phyloP scores from a whole-genome alignment of 2,329 filamentous ascomycete species.

The Arthrobotrys iridis region DNA sequence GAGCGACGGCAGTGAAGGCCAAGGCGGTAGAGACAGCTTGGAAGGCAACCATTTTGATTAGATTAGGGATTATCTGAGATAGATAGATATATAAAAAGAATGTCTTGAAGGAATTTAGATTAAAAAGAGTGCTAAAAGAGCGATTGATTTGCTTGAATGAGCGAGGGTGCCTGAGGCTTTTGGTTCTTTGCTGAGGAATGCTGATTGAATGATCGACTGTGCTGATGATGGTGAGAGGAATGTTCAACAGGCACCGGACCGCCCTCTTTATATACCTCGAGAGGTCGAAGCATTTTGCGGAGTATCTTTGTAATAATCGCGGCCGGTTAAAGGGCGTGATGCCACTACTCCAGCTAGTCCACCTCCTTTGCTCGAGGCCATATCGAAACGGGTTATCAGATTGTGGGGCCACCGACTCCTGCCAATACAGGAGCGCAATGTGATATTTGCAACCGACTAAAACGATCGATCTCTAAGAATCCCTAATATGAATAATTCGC shows the following conservation, averaged over 20 bases:
- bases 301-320: neutral
- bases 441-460: slow-evolving; percentile 17
- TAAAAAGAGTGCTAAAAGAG: slow-evolving; percentile 39
- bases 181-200: slow-evolving; percentile 49
- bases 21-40: slow-evolving; percentile 41
- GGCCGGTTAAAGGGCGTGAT: neutral
- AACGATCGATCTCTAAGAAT: neutral
- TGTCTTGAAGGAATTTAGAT: slow-evolving; percentile 15
- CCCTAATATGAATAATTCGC: neutral
- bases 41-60: slow-evolving; percentile 54
- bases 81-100: slow-evolving; percentile 43
- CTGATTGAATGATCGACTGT: slow-evolving; percentile 52
- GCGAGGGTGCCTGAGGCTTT: slow-evolving; percentile 48
- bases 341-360: neutral
- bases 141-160: slow-evolving; percentile 40
- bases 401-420: slow-evolving; percentile 8
- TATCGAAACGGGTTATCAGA: neutral
- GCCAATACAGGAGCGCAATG: slow-evolving; percentile 31
- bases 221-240: slow-evolving; percentile 49
- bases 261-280: slow-evolving; percentile 51
- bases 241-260: slow-evolving; percentile 20
- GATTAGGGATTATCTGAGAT: slow-evolving; percentile 51
- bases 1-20: slow-evolving; percentile 29
- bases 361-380: slow-evolving; percentile 30
- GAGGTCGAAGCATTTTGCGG: slow-evolving; percentile 2